Base-by-base conservation (phyloP, 2,329 filamentous ascomycete genomes). In the Lecanicillium sp. region DNA sequence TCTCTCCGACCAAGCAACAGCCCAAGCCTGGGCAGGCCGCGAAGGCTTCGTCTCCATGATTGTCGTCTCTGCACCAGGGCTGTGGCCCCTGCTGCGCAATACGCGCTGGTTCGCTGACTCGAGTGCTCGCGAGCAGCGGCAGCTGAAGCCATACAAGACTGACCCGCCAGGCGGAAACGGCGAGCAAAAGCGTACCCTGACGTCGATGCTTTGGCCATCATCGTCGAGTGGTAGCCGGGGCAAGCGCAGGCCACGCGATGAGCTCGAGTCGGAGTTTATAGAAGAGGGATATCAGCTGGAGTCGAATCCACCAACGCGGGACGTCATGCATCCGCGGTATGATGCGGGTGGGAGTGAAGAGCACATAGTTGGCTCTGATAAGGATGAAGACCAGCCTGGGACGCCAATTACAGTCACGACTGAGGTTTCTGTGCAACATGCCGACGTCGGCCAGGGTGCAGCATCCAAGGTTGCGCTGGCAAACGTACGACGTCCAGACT, bases 1-100 rank as follows among this genome's bases (percentile, higher is more conserved):
- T 33, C 41, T 45, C 7, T 32, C 33, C 5, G 31, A 34, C 33
- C 41, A 35, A 16, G 41, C 40, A n/a, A 38, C 41, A 25, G 37
- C 42, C 27, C 37, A 43, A 25, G 16, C 39, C 17, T 49, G 47
- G 47, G 43, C 43, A 2, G 43, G 43, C n/a, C 42, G 45, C 6
- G 47, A 49, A 35, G 43, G 33, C 16, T 27, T 42, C 29, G 38
- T 44, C 15, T 35, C 33, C 25, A 42, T 44, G 29, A 20, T 44
- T 28, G 35, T 33, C 27, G 40, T 42, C 25, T 41, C 40, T 18
- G 33, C 35, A 14, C 42, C 42, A 7, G 35, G 40, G 15, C 29
- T 41, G 8, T 39, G 38, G n/a, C 42, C 42, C 13, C 12, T 43
- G 18, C 17, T 41, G 29, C 40, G 30, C 15, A 31, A 27, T 17